Percentiles rank a stretch among this genome's conserved stretches.
Conservation (phyloP, 176 grass and related monocot genomes). For the Musa troglodytarum region DNA sequence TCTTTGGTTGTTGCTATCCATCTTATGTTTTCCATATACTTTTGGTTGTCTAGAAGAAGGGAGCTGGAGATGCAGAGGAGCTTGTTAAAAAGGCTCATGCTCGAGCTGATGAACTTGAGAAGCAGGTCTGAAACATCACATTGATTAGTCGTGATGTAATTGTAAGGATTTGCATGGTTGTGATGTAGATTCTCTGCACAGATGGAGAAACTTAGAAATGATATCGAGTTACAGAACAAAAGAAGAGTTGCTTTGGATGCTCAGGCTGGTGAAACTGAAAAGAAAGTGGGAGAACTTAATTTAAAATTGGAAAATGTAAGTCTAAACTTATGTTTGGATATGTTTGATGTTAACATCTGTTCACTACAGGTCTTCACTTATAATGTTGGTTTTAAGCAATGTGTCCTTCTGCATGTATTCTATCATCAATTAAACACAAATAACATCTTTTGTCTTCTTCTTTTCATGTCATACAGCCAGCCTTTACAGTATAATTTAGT, state of each 20-base stretch:
- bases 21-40: not conserved
- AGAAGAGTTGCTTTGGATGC: slow-evolving; percentile 49
- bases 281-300: slow-evolving; percentile 55
- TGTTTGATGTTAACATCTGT: not conserved
- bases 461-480: too few species aligned
- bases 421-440: not conserved
- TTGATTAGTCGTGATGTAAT: slow-evolving; percentile 11
- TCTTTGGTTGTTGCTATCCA: not conserved
- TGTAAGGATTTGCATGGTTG: slow-evolving; percentile 4
- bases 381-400: slow-evolving; percentile 8
- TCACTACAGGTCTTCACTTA: slow-evolving; percentile 4
- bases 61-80: slow-evolving; percentile 45
- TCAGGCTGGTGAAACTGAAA: slow-evolving; percentile 37
- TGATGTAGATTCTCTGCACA: slow-evolving; percentile 23
- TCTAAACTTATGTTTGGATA: not conserved
- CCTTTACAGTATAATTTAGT: too few species aligned
- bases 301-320: slow-evolving; percentile 60
- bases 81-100: slow-evolving; percentile 35
- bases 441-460: too few species aligned
- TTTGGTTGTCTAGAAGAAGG: not conserved
- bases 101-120: slow-evolving; percentile 44
- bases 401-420: not conserved
- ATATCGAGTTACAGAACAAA: slow-evolving; percentile 38
- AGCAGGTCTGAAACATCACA: slow-evolving; percentile 32
- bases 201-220: slow-evolving; percentile 52